A percentile compares a stretch with the other conserved stretches of the same genome.
Conservation (phyloP, 169 alveolate species). For the Sarcocystis neurona region DNA sequence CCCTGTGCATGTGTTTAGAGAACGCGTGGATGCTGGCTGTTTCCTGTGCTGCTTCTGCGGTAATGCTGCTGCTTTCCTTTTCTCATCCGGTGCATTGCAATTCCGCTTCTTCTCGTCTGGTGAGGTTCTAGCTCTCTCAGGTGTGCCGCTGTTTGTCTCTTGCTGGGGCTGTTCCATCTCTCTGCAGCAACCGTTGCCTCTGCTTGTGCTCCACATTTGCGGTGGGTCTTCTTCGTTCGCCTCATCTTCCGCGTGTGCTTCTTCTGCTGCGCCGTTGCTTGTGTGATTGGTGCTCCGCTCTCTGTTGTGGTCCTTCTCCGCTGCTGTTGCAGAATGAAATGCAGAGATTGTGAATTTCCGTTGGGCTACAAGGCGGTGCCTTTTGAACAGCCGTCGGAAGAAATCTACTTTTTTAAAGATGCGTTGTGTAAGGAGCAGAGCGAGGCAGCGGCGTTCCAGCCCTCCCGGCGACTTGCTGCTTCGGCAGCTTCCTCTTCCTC, state of each 20-base stretch:
- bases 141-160: not conserved
- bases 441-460: constrained; percentile 47
- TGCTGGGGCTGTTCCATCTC: not conserved
- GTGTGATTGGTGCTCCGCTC: not conserved
- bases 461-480: not conserved
- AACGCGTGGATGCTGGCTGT: too few species aligned
- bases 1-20: too few species aligned
- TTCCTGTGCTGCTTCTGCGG: not conserved
- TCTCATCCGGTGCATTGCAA: not conserved
- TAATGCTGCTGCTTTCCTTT: not conserved
- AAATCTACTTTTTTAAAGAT: constrained; percentile 26
- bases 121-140: not conserved
- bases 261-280: not conserved
- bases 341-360: constrained; percentile 48
- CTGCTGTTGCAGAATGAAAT: not conserved
- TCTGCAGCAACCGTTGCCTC: not conserved
- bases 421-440: constrained; percentile 46
- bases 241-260: not conserved
- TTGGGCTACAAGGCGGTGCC: constrained; percentile 52
- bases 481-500: not conserved
- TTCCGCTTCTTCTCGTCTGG: too few species aligned
- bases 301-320: not conserved
- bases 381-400: constrained; percentile 1
- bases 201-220: not conserved
- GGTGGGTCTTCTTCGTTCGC: not conserved